Evolutionary conservation across 768 basidiomycete species (phyloP).

Genomic region (Dacryopinax spathularia): DNA sequence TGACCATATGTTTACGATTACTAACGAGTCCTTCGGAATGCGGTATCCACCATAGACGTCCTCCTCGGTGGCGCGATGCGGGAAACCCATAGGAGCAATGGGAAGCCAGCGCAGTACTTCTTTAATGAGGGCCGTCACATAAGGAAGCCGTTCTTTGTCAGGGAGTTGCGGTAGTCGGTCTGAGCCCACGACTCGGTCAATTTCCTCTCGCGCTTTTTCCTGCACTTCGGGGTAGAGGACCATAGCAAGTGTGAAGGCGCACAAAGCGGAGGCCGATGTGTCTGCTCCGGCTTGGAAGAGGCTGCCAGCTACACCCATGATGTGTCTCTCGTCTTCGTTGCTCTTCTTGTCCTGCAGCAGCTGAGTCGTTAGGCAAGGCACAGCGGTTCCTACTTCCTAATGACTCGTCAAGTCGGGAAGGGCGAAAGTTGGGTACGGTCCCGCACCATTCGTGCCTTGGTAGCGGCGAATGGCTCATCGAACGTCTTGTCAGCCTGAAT

Average conservation of each 20-base stretch:
- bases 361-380: neutral
- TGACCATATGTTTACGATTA: conserved; percentile 20
- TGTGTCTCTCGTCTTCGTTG: neutral
- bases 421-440: no score
- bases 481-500: conserved; percentile 10
- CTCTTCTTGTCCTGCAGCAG: neutral
- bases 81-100: conserved; percentile 13
- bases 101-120: conserved; percentile 14
- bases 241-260: conserved; percentile 18
- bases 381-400: neutral
- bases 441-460: conserved; percentile 23
- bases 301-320: neutral
- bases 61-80: conserved; percentile 22
- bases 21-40: conserved; percentile 21
- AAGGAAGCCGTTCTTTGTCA: conserved; percentile 13
- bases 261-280: neutral
- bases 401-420: no score
- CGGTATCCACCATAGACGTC: conserved; percentile 21
- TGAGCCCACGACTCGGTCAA: neutral
- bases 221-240: conserved; percentile 11
- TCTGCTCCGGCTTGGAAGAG: neutral
- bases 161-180: neutral
- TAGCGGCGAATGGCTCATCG: conserved; percentile 21
- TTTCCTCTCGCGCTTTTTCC: neutral
- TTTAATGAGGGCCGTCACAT: conserved; percentile 10